Conservation (phyloP, 352 stramenopile species). For the Ophiocytium majus region DNA sequence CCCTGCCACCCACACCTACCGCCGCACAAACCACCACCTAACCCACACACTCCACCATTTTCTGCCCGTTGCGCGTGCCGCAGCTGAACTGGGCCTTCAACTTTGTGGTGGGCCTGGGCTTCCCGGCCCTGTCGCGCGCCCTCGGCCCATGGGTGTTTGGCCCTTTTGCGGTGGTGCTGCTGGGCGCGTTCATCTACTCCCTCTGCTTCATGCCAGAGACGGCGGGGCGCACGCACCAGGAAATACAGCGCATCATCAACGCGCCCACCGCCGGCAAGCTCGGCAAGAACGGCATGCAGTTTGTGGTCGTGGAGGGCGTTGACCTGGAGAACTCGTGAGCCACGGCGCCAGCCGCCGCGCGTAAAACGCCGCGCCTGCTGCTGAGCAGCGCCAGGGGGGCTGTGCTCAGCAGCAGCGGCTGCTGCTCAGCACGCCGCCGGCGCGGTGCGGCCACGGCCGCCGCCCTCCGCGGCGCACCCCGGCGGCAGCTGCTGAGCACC, state of each 20-base stretch:
- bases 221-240: constrained; percentile 20
- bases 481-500: too few relatives aligned
- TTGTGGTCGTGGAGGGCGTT: constrained; percentile 49
- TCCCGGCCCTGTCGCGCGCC: constrained; percentile 67
- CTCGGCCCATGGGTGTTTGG: constrained; percentile 46
- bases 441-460: too few relatives aligned
- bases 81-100: constrained; percentile 93
- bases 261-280: not conserved
- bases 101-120: constrained; percentile 87
- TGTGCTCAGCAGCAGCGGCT: too few relatives aligned
- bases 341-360: too few relatives aligned
- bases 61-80: too few relatives aligned
- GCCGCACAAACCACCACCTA: constrained; percentile 11
- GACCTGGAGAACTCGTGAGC: not conserved
- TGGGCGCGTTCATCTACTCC: constrained; percentile 30
- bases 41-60: too few relatives aligned
- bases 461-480: too few relatives aligned
- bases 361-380: too few relatives aligned
- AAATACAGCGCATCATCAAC: constrained; percentile 26
- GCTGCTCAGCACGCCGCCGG: too few relatives aligned
- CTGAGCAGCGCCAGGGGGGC: too few relatives aligned
- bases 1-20: constrained; percentile 28
- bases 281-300: constrained; percentile 41
- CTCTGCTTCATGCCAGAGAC: constrained; percentile 36
- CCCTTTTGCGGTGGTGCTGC: constrained; percentile 31